phyloP scores from a whole-genome alignment of 495 filamentous ascomycete genomes.

The Podospora pseudoanserina region DNA sequence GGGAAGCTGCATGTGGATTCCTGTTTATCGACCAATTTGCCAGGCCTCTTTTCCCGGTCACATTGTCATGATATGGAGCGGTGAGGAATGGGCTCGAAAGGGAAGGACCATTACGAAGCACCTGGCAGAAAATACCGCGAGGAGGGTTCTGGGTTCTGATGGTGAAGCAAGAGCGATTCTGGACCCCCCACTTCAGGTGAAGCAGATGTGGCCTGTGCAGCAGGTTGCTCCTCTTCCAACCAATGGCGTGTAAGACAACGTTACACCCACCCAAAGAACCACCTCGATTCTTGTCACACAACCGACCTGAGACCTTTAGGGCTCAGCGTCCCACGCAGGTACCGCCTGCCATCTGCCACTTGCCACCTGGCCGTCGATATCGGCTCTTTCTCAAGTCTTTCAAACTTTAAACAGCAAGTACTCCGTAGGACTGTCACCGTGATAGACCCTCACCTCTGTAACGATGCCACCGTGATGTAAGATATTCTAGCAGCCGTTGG shows the following conservation, averaged over 20 bases:
- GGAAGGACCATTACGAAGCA: background rate
- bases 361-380: no score
- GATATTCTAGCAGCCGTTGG: background rate
- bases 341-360: background rate
- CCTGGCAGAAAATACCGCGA: background rate
- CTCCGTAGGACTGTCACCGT: no score
- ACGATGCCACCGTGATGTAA: conserved; percentile 3
- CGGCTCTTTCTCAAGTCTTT: no score
- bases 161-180: background rate
- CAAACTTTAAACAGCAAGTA: no score
- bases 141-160: background rate
- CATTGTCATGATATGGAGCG: background rate
- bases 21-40: conserved; percentile 1
- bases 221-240: background rate
- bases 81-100: background rate
- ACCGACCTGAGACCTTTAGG: background rate
- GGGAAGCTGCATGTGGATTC: conserved; percentile 2
- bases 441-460: background rate
- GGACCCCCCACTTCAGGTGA: background rate
- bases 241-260: conserved; percentile 1
- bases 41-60: background rate
- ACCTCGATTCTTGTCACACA: background rate
- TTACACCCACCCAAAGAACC: conserved; percentile 4
- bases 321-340: background rate
- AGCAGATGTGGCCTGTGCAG: background rate